A percentile compares a stretch with the other conserved stretches of the same genome.
Evolutionary conservation across 2,329 filamentous ascomycete species (phyloP).

Genomic region (Arthrobotrys musiformis): DNA sequence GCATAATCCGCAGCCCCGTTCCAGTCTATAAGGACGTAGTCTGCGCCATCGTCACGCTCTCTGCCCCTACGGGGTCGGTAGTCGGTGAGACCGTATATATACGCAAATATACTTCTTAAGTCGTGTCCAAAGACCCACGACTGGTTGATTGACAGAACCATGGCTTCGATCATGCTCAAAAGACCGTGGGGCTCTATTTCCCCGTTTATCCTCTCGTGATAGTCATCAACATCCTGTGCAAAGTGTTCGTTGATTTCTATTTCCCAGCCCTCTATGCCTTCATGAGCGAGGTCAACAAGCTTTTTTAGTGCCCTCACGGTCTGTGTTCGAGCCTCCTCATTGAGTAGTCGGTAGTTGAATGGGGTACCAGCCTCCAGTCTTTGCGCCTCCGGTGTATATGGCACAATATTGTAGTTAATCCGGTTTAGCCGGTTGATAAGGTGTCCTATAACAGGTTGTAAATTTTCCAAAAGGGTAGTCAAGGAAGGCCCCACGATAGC

Average conservation of each 20-base stretch:
- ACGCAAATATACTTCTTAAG: neutral
- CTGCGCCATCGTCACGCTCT: neutral
- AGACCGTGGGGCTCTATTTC: neutral
- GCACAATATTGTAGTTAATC: neutral
- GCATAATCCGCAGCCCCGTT: slow-evolving; percentile 8
- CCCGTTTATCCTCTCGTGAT: neutral
- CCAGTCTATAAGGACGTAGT: neutral
- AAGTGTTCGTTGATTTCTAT: slow-evolving; percentile 14
- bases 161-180: neutral
- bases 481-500: neutral
- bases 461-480: neutral
- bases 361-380: neutral
- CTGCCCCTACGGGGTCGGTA: neutral
- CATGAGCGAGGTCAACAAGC: neutral
- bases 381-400: neutral
- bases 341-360: slow-evolving; percentile 9
- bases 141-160: neutral
- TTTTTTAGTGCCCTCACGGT: neutral
- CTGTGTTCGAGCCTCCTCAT: neutral
- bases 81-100: neutral
- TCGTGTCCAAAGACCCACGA: neutral
- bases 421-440: neutral
- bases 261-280: neutral
- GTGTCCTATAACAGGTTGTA: neutral
- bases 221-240: slow-evolving; percentile 3